These are phyloP conservation scores for Ganoderma lucidum DNA, from an alignment of 1,284 basidiomycete species.

Conservation along the genomic window DNA sequence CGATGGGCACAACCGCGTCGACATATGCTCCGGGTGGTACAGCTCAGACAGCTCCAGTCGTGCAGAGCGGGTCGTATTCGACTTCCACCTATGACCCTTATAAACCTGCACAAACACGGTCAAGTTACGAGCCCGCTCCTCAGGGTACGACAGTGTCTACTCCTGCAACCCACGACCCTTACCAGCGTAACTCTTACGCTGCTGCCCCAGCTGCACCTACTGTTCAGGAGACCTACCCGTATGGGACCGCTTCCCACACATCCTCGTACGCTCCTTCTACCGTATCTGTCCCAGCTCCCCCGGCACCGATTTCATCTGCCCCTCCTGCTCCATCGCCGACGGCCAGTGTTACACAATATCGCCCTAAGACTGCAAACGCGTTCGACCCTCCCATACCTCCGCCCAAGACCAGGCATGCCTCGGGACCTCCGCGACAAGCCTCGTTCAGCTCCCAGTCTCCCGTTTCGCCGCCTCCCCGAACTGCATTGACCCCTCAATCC, in stretches of 20 bases:
- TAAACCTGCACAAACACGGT: conserved; percentile 25
- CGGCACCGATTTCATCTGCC: conserved; percentile 24
- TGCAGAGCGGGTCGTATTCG: conserved; percentile 24
- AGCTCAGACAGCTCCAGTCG: conserved; percentile 14
- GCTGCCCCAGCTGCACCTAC: conserved; percentile 8
- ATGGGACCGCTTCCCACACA: conserved; percentile 21
- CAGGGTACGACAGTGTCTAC: conserved; percentile 4
- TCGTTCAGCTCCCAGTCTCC: conserved; percentile 32
- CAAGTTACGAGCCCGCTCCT: background rate
- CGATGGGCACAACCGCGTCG: conserved; percentile 1
- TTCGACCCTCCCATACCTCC: conserved; percentile 82
- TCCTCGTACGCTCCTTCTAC: conserved; percentile 18
- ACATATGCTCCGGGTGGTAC: conserved; percentile 20
- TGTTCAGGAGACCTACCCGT: conserved; percentile 15
- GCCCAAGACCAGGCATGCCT: conserved; percentile 53
- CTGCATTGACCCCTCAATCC: conserved; percentile 39
- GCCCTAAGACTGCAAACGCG: conserved; percentile 75
- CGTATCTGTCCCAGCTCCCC: conserved; percentile 25
- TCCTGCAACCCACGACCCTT: conserved; percentile 17
- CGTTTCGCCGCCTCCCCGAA: conserved; percentile 40
- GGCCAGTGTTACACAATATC: conserved; percentile 48
- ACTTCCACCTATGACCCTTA: conserved; percentile 36
- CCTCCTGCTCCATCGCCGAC: conserved; percentile 44
- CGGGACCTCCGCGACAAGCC: conserved; percentile 36
- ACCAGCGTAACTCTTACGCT: conserved; percentile 19